Evolutionary conservation across 768 basidiomycete genomes (phyloP).

Genomic region (Suillus occidentalis): DNA sequence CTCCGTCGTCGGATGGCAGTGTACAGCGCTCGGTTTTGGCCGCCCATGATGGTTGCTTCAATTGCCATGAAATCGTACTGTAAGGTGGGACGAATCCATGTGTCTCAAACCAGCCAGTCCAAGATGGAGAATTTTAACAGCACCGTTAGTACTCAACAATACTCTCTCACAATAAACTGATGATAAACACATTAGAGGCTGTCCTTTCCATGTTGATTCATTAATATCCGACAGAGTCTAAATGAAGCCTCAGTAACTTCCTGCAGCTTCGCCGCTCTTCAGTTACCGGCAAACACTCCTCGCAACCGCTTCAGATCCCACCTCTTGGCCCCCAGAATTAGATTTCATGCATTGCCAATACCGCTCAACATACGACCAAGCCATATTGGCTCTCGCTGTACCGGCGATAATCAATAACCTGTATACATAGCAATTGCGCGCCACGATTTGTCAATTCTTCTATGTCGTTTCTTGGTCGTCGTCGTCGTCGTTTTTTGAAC

Average conservation of each 20-base stretch:
- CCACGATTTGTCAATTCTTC: neutral
- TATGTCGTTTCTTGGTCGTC: neutral
- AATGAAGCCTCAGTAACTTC: neutral
- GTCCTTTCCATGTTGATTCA: neutral
- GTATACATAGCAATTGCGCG: neutral
- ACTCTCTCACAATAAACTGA: neutral
- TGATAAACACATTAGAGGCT: neutral
- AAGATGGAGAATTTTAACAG: neutral
- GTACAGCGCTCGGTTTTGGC: neutral
- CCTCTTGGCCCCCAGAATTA: neutral
- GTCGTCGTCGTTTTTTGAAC: neutral
- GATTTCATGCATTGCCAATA: neutral
- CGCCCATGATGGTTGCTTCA: neutral
- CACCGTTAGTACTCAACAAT: neutral
- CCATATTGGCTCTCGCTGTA: neutral
- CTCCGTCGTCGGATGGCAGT: neutral
- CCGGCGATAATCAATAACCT: neutral
- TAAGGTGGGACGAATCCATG: neutral
- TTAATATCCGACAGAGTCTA: slow-evolving; percentile 5
- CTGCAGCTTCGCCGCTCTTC: neutral
- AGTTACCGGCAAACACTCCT: neutral
- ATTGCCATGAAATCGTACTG: neutral
- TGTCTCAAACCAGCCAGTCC: neutral
- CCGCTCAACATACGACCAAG: neutral
- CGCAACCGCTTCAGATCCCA: neutral